Base-by-base conservation (phyloP, 768 basidiomycete genomes). In the Naganishia onofrii region DNA sequence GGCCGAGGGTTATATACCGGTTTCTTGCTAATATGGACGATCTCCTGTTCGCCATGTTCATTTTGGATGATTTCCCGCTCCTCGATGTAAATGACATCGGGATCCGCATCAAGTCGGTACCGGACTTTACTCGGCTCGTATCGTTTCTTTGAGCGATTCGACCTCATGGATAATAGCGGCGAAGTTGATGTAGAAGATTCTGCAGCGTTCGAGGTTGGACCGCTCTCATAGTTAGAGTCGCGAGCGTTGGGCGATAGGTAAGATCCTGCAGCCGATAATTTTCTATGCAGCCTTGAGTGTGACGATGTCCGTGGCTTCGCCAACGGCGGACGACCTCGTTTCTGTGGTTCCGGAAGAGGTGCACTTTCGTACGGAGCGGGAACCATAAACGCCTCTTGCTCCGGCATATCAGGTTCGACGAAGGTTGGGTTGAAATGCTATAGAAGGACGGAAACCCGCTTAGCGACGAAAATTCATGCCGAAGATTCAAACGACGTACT, bases 291-390 rank as follows among this genome's bases (percentile, higher is more conserved):
- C 21, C 10, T 17, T 38, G 29, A 51, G 31, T 58, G 28, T 3
- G 68, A 53, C 17, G 60, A 31, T 31, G 34, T 29, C 9, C 28
- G 26, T 17, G 26, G 28, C 34, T 55, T 70, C 51, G 60, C 9
- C 32, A 63, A 42, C 15, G 60, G 60, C 19, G 71, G 71, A 42
- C 71, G 67, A 17, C 71, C 71, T 48, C 71, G 67, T 56, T 66
- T 67, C 57, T 68, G 58, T 15, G 71, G 71, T 51, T 72, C 65
- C n/a, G 71, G 71, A 17, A 72, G 60, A 13, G 71, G 71, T 9
- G 57, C 56, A 21, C 31, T 26, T 9, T 69, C 68, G 57, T 69
- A 69, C 1, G 56, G 68, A 31, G 56, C 32, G 5, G 51, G 55
- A 63, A 60, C 44, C 19, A 66, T 17, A 23, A 66, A 67, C 13